Conservation (phyloP, 768 basidiomycete species). For the Termitomyces sp. region DNA sequence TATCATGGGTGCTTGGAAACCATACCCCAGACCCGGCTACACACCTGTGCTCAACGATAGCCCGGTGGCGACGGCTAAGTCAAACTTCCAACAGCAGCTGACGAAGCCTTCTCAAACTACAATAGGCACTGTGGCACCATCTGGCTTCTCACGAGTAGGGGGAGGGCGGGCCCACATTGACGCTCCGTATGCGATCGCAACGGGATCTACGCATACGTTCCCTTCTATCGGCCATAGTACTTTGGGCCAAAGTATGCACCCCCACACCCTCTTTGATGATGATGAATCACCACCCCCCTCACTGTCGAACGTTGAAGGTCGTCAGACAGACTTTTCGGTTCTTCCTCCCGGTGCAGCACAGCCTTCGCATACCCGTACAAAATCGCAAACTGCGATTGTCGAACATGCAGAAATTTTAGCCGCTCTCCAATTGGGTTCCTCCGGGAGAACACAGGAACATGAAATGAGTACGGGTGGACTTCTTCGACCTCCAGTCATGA, state of each 20-base stretch:
- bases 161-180: constrained; percentile 88
- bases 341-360: constrained; percentile 65
- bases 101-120: constrained; percentile 20
- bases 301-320: constrained; percentile 44
- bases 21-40: constrained; percentile 57
- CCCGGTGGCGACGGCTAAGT: constrained; percentile 13
- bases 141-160: constrained; percentile 84
- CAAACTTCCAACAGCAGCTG: constrained; percentile 12
- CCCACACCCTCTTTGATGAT: constrained; percentile 20
- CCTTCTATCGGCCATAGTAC: constrained; percentile 56
- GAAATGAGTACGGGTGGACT: constrained; percentile 20
- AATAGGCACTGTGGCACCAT: constrained; percentile 20
- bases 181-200: constrained; percentile 75
- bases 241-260: constrained; percentile 26
- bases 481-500: constrained; percentile 19
- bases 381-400: constrained; percentile 84
- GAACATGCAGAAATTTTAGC: constrained; percentile 48
- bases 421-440: constrained; percentile 9
- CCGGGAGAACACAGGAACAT: constrained; percentile 13
- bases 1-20: constrained; percentile 96
- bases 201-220: constrained; percentile 63
- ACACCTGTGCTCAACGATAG: constrained; percentile 38
- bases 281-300: constrained; percentile 49
- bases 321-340: constrained; percentile 28
- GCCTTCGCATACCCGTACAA: constrained; percentile 65